Evolutionary conservation across 305 asterid species (phyloP).

Genomic region (Solanum hybrid): DNA sequence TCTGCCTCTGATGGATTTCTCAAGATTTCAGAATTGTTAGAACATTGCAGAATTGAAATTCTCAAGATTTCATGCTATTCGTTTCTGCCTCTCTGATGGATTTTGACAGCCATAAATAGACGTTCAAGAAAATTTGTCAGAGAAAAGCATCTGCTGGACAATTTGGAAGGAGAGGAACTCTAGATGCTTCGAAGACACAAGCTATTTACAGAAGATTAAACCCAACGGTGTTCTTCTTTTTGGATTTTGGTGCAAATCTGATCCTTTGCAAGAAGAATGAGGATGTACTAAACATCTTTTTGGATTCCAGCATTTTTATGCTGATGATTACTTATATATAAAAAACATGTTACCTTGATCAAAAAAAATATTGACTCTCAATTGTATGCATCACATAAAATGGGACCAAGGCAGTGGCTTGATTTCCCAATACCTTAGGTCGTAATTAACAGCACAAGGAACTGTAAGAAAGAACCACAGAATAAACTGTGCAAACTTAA

Average conservation of each 20-base stretch:
- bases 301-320: neutral
- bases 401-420: neutral
- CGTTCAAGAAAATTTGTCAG: neutral
- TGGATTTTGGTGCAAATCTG: neutral
- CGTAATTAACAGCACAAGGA: neutral
- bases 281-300: neutral
- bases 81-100: neutral
- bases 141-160: neutral
- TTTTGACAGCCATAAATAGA: neutral
- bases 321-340: neutral
- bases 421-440: neutral
- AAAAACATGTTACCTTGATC: neutral
- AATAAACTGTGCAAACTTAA: neutral
- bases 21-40: neutral
- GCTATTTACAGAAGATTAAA: neutral
- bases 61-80: neutral
- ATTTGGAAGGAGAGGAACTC: neutral
- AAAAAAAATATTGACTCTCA: neutral
- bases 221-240: neutral
- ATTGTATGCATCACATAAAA: neutral
- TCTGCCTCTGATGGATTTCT: neutral
- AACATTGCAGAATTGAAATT: neutral
- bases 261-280: neutral
- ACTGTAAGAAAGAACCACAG: neutral
- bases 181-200: neutral